Conservation (phyloP, 306 rosid species). For the Rosa chinensis region DNA sequence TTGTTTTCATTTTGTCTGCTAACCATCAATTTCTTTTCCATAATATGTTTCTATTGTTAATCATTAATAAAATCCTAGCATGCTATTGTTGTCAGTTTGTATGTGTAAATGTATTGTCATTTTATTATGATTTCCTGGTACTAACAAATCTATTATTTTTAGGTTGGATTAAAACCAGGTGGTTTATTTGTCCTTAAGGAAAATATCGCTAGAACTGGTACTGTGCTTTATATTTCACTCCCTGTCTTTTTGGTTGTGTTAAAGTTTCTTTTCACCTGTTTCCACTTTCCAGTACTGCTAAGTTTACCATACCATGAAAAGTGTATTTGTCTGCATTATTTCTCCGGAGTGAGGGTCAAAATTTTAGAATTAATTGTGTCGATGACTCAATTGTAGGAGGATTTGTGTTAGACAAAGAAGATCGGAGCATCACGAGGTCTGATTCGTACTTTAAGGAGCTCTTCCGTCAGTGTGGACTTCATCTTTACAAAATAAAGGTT, state of each 20-base stretch:
- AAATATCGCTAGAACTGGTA: constrained; percentile 88
- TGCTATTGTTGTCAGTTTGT: background rate
- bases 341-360: background rate
- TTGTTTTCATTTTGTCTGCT: background rate
- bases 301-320: background rate
- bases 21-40: background rate
- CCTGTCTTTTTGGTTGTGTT: constrained; percentile 7
- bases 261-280: constrained; percentile 25
- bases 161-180: constrained; percentile 90
- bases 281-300: constrained; percentile 11
- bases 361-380: constrained; percentile 4
- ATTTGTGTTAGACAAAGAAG: constrained; percentile 82
- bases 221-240: constrained; percentile 15
- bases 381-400: constrained; percentile 58
- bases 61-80: background rate
- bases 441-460: constrained; percentile 78
- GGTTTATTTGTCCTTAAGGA: constrained; percentile 87
- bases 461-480: constrained; percentile 75
- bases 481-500: constrained; percentile 72
- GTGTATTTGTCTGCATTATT: background rate
- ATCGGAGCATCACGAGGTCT: constrained; percentile 83
- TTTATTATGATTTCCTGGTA: constrained; percentile 13
- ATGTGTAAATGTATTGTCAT: background rate
- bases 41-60: background rate
- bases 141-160: constrained; percentile 31